Evolutionary conservation across 2,329 filamentous ascomycete genomes (phyloP), one percentile per base, ranked within the genome.

Genomic region (Orbilia blumenaviensis): DNA sequence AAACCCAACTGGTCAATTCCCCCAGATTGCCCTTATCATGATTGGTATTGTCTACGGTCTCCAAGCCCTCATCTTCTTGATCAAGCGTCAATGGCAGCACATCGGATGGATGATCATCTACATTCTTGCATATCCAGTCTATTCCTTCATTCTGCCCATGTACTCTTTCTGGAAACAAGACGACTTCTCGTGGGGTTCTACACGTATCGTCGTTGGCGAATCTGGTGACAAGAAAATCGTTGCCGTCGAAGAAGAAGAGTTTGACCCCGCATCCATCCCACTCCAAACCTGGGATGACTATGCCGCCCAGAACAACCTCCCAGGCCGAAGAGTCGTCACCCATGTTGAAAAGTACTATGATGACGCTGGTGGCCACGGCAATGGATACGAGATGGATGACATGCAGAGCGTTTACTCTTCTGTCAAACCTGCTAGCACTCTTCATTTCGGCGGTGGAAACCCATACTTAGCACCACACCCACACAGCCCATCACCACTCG

Each of bases 151-250:
- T 78, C 88, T 99, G 10, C 95, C 95, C 0, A 85, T 99, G 78
- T 99, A 98, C 85, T 97, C 94, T 0, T 99, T 99, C 90, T 99
- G 95, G 95, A 96, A 97, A 84, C 94, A 97, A 83, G 95, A 99
- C 84, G 94, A 99, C 84, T 99, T 99, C 87, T 90, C 90, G 1
- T 99, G 95, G 95, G 95, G 95, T 87, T 98, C 95, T 85, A 99
- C 95, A 0, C 93, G 95, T 88, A 89, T 99, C 78, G 95, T 99
- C 79, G 92, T 98, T 79, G 94, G 93, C 74, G 95, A 99, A 83
- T 93, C 94, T 83, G 94, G 94, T 78, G 88, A 88, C 82, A 97
- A 96, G 85, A 89, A 96, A 81, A 86, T 97, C n/a, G 87, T 99
- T 63, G 93, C 93, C 0, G 89, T 94, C 1, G 88, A 89, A 66